Percentiles rank a stretch among this genome's conserved stretches.
Evolutionary conservation across 2,329 filamentous ascomycete species (phyloP).

Genomic region (Metarhizium rileyi): DNA sequence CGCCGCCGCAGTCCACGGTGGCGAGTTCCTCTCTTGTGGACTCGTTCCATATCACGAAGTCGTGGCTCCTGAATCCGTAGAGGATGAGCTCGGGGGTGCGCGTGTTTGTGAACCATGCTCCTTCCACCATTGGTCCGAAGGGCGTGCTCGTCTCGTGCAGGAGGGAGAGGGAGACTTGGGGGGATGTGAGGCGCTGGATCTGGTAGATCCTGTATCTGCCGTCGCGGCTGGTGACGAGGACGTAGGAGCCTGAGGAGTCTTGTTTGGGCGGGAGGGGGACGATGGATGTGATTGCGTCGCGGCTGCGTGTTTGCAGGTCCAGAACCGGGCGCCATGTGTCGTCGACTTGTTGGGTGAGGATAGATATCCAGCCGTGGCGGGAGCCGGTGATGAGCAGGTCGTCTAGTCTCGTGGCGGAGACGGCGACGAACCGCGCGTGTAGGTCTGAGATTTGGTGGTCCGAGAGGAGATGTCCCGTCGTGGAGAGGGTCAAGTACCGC

Average conservation of each 20-base stretch:
- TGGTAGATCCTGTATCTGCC: constrained; percentile 62
- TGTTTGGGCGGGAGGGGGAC: constrained; percentile 29
- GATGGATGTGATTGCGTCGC: constrained; percentile 62
- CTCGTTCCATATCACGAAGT: constrained; percentile 77
- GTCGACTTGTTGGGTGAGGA: constrained; percentile 18
- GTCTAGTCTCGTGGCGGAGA: constrained; percentile 32
- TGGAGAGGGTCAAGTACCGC: constrained; percentile 29
- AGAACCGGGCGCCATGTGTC: constrained; percentile 19
- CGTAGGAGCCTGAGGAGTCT: constrained; percentile 24
- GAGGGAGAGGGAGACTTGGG: constrained; percentile 28
- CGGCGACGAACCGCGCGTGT: constrained; percentile 39
- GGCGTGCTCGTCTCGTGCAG: constrained; percentile 61
- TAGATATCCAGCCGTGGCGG: constrained; percentile 38
- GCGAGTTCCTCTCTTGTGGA: constrained; percentile 59
- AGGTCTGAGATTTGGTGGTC: constrained; percentile 26
- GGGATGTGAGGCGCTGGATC: constrained; percentile 18
- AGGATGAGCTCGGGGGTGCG: constrained; percentile 50
- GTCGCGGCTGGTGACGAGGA: constrained; percentile 69
- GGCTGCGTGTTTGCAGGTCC: constrained; percentile 30
- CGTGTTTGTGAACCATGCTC: constrained; percentile 45
- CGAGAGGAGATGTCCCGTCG: constrained; percentile 17
- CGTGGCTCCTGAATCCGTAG: constrained; percentile 70
- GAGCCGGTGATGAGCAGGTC: constrained; percentile 43
- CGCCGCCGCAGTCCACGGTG: constrained; percentile 72
- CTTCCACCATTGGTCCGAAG: constrained; percentile 68